Evolutionary conservation across 768 basidiomycete genomes (phyloP), one percentile per base, ranked within the genome.

Genomic region (Rhizopogon vinicolor): DNA sequence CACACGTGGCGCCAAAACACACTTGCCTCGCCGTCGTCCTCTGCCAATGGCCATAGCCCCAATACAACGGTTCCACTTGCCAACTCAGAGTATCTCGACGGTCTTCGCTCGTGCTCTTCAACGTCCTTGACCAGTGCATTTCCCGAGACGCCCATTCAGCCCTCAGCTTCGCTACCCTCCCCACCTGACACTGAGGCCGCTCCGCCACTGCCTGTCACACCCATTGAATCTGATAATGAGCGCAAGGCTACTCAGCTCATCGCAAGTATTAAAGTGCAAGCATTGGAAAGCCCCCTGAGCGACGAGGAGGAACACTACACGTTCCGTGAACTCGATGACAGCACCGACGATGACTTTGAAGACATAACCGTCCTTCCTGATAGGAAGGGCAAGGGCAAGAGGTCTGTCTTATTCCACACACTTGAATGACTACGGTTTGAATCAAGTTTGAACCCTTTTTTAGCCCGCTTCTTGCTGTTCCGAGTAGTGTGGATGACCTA

Each of bases 251-350:
- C 78, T 14, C 72, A 76, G 61, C 74, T 88, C 31, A 83, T 90
- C 44, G 84, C 79, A 7, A 73, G 81, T 37, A 87, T 89, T 58
- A 87, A 79, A 69, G 83, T 80, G n/a, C 76, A 73, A 58, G 86
- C 82, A 5, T 77, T 73, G n/a, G 73, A 70, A 19, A 73, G 58
- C 7, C 61, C 68, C 25, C 75, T 72, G n/a, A 82, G 77, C 61
- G 76, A 78, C 2, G 79, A 83, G 9, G 65, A 64, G 37, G 64
- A 57, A 4, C 66, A 64, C 5, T 66, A 71, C 13, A 66, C 72
- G 35, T 70, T 62, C 52, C 75, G 81, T 52, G 72, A 75, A 12
- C 66, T 82, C n/a, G 77, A 77, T 35, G 80, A 77, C 35, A 79
- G 77, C 48, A 78, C 78, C 44, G 82, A 84, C 31, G 83, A 78